phyloP scores from a whole-genome alignment of 2,329 filamentous ascomycete species.

The Biscogniauxia mediterranea region DNA sequence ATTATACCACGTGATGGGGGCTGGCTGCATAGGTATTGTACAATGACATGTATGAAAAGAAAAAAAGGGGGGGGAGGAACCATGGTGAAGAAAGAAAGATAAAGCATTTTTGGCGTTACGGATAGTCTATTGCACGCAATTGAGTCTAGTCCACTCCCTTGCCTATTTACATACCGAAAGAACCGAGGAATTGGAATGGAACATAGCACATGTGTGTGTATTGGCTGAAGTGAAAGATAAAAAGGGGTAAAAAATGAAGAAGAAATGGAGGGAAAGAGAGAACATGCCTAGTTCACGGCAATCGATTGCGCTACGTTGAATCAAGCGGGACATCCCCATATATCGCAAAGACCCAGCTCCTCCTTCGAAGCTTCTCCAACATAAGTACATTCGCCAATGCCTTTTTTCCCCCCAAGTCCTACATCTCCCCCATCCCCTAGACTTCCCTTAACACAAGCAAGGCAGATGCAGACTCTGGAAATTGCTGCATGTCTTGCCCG shows the following conservation, averaged over 20 bases:
- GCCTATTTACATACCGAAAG: neutral
- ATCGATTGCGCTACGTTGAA: neutral
- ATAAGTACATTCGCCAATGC: no score
- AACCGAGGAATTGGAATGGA: neutral
- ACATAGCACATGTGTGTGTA: neutral
- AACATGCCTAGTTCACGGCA: no score
- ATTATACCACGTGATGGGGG: neutral
- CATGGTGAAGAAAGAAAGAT: neutral
- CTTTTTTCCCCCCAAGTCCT: neutral
- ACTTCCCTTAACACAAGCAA: slow-evolving; percentile 41
- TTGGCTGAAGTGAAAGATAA: neutral
- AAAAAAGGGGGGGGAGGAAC: neutral
- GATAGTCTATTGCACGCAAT: neutral
- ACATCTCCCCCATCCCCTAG: neutral
- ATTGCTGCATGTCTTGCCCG: slow-evolving; percentile 50
- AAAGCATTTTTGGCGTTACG: slow-evolving; percentile 5
- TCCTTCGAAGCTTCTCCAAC: no score
- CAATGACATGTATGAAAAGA: neutral
- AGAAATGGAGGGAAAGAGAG: neutral
- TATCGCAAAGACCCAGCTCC: neutral
- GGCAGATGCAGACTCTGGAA: slow-evolving; percentile 55
- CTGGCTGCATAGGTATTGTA: neutral
- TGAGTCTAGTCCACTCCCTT: neutral
- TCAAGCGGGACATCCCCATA: neutral
- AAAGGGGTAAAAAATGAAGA: neutral